phyloP scores from a whole-genome alignment of 805 yeast species.

The Pichia deserticola region DNA sequence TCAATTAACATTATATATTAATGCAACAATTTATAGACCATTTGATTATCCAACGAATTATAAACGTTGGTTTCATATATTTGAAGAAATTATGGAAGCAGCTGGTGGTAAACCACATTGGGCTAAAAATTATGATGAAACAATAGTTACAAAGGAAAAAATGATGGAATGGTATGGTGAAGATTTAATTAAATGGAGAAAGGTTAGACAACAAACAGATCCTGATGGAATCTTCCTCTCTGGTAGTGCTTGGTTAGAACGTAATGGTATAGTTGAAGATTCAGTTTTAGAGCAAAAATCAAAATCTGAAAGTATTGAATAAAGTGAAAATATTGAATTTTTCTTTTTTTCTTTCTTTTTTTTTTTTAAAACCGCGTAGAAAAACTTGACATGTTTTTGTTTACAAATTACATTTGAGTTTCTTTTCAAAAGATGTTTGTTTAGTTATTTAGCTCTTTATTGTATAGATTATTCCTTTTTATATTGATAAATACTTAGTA shows the following conservation, averaged over 20 bases:
- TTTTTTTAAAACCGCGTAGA: too few relatives aligned
- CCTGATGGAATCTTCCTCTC: slow-evolving; percentile 77
- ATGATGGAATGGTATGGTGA: slow-evolving; percentile 77
- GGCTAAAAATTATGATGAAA: slow-evolving; percentile 91
- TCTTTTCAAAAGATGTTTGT: too few relatives aligned
- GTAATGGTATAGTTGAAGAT: slow-evolving; percentile 60
- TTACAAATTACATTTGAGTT: too few relatives aligned
- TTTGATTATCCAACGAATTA: slow-evolving; percentile 68
- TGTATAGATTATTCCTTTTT: too few relatives aligned
- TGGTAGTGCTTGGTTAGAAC: slow-evolving; percentile 69
- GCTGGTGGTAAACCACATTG: slow-evolving; percentile 96
- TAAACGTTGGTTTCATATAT: slow-evolving; percentile 72
- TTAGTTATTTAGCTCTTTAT: too few relatives aligned
- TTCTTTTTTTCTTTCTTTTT: too few relatives aligned
- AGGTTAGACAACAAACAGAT: slow-evolving; percentile 60
- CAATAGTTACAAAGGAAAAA: slow-evolving; percentile 70
- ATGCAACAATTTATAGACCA: slow-evolving; percentile 97
- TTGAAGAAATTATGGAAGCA: slow-evolving; percentile 68
- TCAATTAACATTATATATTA: slow-evolving; percentile 77
- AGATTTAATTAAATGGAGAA: slow-evolving; percentile 52
- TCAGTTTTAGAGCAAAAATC: neutral
- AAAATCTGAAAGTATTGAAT: too few relatives aligned
- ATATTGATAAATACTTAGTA: too few relatives aligned
- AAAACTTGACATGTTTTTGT: too few relatives aligned
- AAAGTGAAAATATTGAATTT: too few relatives aligned